A percentile compares a stretch with the other conserved stretches of the same genome.
phyloP scores from a whole-genome alignment of 345 rosid genomes.

The Eucalyptus brandiana region DNA sequence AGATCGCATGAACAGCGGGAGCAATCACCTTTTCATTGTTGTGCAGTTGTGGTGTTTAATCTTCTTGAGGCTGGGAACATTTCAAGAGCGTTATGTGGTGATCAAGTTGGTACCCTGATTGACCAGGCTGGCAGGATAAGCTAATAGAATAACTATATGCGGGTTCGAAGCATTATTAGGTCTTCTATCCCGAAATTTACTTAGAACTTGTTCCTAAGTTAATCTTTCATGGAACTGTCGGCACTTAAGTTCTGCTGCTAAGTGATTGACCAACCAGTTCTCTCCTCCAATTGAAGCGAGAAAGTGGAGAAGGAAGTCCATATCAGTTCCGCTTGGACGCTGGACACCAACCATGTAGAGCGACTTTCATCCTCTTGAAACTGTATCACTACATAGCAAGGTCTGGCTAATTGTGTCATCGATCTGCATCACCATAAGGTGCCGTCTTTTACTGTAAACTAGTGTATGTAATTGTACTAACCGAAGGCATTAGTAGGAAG shows the following conservation, averaged over 20 bases:
- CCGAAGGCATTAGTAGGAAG: not conserved
- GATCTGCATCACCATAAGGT: not conserved
- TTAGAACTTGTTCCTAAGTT: not conserved
- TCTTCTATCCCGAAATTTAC: not conserved
- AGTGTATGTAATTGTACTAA: not conserved
- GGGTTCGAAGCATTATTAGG: not conserved
- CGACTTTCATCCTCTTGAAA: not conserved
- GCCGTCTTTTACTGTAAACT: not conserved
- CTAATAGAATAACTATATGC: not conserved
- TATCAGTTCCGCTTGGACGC: not conserved
- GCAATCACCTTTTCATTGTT: not conserved
- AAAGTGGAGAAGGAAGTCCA: not conserved
- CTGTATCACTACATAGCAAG: not conserved
- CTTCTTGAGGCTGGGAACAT: slow-evolving; percentile 81
- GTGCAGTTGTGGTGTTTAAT: slow-evolving; percentile 74
- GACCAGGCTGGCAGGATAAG: slow-evolving; percentile 39
- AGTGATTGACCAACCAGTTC: not conserved
- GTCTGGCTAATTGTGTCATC: not conserved
- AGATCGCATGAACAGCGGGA: not conserved
- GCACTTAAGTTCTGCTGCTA: not conserved
- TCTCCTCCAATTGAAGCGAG: not conserved
- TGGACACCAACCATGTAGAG: not conserved
- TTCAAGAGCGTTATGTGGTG: slow-evolving; percentile 76
- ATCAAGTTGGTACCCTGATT: slow-evolving; percentile 80
- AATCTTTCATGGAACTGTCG: not conserved